phyloP scores from a whole-genome alignment of 495 filamentous ascomycete genomes.

The Pyrenula aspistea region DNA sequence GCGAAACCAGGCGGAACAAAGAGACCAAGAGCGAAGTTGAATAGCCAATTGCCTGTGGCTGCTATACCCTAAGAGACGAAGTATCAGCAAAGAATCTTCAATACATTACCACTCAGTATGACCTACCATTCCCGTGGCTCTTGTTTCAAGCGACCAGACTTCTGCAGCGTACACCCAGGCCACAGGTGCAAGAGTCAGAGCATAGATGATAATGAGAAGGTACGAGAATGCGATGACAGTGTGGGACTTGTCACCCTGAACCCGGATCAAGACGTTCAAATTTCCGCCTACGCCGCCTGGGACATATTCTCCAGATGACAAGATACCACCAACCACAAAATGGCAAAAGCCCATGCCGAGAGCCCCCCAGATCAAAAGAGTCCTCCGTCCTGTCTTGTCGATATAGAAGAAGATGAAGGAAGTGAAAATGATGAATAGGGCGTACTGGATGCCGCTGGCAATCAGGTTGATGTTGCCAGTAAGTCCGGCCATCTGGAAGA shows the following conservation, averaged over 20 bases:
- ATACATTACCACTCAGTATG: background rate
- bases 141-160: conserved; percentile 53
- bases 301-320: conserved; percentile 27
- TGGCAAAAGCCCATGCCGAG: conserved; percentile 56
- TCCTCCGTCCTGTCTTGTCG: conserved; percentile 59
- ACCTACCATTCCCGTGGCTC: conserved; percentile 48
- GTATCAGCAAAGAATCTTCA: background rate
- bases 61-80: conserved; percentile 25
- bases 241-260: conserved; percentile 41
- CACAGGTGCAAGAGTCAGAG: conserved; percentile 49
- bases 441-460: conserved; percentile 65
- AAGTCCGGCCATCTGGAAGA: conserved; percentile 49
- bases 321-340: conserved; percentile 22
- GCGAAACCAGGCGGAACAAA: conserved; percentile 49
- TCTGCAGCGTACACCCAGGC: conserved; percentile 59
- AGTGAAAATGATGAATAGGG: conserved; percentile 63
- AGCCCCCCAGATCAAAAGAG: conserved; percentile 64
- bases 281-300: conserved; percentile 44
- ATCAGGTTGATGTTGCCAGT: conserved; percentile 38
- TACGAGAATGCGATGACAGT: conserved; percentile 59
- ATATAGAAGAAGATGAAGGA: conserved; percentile 60
- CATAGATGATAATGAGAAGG: conserved; percentile 56
- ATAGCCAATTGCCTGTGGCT: conserved; percentile 49
- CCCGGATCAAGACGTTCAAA: conserved; percentile 44
- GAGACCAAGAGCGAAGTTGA: conserved; percentile 49